Conservation (phyloP, 2,329 filamentous ascomycete genomes). For the Blumeria graminis region DNA sequence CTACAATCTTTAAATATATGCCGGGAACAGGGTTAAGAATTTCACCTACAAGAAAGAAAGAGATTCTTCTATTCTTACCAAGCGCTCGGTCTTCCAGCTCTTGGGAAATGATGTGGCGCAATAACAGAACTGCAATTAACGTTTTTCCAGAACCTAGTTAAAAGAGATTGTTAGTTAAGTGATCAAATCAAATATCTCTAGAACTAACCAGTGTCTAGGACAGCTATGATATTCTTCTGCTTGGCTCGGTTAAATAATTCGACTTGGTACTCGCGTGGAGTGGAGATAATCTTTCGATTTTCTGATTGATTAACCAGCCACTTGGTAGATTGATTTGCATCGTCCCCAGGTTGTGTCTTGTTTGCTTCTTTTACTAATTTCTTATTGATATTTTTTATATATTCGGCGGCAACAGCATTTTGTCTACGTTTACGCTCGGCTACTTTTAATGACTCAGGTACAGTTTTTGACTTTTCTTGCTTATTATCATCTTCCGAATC, state of each 20-base stretch:
- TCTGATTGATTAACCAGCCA: slow-evolving; percentile 15
- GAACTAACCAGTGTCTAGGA: slow-evolving; percentile 56
- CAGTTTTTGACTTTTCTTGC: slow-evolving; percentile 10
- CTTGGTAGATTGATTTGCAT: slow-evolving; percentile 11
- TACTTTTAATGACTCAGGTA: slow-evolving; percentile 17
- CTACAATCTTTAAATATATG: slow-evolving; percentile 15
- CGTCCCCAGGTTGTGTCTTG: slow-evolving; percentile 6
- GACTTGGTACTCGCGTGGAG: slow-evolving; percentile 71
- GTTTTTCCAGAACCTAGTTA: slow-evolving; percentile 67
- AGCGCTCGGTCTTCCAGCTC: slow-evolving; percentile 46
- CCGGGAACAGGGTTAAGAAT: slow-evolving; percentile 2
- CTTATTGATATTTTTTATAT: slow-evolving; percentile 15
- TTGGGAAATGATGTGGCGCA: slow-evolving; percentile 50
- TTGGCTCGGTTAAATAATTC: slow-evolving; percentile 83
- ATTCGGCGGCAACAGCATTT: slow-evolving; percentile 24
- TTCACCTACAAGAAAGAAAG: slow-evolving; percentile 53
- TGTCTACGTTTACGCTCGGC: slow-evolving; percentile 25
- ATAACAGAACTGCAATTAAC: slow-evolving; percentile 70
- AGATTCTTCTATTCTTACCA: slow-evolving; percentile 35
- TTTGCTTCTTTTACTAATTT: slow-evolving; percentile 11
- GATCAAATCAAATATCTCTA: not conserved
- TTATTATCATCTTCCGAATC: slow-evolving; percentile 5
- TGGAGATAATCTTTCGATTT: slow-evolving; percentile 36
- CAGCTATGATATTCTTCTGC: slow-evolving; percentile 65
- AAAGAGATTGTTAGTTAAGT: not conserved